Percentiles rank a stretch among this genome's conserved stretches.
These are phyloP conservation scores for Podila horticola DNA, from an alignment of 192 early-diverging fungal genomes.

Conservation along the genomic window DNA sequence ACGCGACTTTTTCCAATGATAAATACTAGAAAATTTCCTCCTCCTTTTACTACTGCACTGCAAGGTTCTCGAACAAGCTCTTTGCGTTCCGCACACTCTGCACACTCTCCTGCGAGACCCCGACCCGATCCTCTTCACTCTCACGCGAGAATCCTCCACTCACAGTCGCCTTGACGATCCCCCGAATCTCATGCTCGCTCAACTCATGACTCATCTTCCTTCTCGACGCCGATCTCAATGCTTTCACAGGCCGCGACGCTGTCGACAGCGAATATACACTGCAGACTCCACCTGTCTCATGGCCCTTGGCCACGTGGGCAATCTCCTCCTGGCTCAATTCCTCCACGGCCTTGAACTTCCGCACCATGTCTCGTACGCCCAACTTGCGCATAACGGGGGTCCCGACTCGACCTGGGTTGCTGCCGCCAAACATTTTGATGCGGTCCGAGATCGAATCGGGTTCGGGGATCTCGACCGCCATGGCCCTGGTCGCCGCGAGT, in stretches of 20 bases:
- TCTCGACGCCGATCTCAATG: conserved; percentile 7
- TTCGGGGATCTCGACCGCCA: conserved; percentile 31
- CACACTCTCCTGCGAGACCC: conserved; percentile 39
- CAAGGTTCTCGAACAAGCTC: conserved; percentile 39
- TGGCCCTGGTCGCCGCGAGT: conserved; percentile 14
- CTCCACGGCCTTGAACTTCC: conserved; percentile 32
- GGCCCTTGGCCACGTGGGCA: conserved; percentile 35
- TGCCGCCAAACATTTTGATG: conserved; percentile 45
- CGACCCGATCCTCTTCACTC: conserved; percentile 5
- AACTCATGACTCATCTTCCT: conserved; percentile 49
- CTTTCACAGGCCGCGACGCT: conserved; percentile 16
- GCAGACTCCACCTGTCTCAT: conserved; percentile 29
- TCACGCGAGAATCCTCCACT: neutral
- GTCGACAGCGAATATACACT: conserved; percentile 35
- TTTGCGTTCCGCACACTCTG: conserved; percentile 41
- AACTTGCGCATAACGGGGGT: neutral
- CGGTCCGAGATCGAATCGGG: conserved; percentile 36
- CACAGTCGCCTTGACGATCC: neutral
- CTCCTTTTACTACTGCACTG: neutral
- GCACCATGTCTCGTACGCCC: conserved; percentile 34
- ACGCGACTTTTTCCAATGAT: neutral
- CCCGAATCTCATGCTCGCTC: conserved; percentile 19
- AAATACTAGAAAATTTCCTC: neutral
- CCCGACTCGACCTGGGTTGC: neutral
- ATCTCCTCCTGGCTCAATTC: conserved; percentile 30